Base-by-base conservation (phyloP, 202 grass and related monocot genomes). In the Bolboschoenoplectus hybrid region DNA sequence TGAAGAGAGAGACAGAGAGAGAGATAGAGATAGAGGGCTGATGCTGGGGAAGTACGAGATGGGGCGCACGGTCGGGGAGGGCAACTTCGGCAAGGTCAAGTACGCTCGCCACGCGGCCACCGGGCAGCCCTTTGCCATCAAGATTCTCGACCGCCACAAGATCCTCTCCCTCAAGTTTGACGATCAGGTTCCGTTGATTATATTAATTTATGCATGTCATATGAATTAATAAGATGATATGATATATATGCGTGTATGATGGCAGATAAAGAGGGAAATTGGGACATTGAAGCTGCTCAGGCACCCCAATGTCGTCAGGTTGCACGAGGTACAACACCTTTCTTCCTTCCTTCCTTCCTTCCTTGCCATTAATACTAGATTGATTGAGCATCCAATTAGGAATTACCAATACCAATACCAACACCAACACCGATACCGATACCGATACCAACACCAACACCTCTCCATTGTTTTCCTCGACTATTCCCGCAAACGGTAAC, bases 31-130 rank as follows among this genome's bases (percentile, higher is more conserved):
- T 6, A 26, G 20, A 9, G 3, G 5, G 61, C 6, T 86, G 84
- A 58, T 88, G 80, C 85, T 92, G 82, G 91, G 91, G 53, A 89
- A 91, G 88, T 97, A 97, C 90, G 90, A 92, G 90, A 80, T 97
- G 32, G 94, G 94, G 67, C 84, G 77, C 14, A 94, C 90, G 70
- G 92, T 97, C 35, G 94, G 94, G 8, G 94, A 89, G 63, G 94
- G 94, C 16, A 97, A 89, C 90, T 97, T 97, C 85, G 94, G 88
- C 45, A 97, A 97, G 88, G 94, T 97, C 7, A 97, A 94, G 90
- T 81, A 92, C 91, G 94, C 92, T 45, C 87, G 87, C 49, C 83
- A 92, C 89, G 5, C 60, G 39, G 72, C 49, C 73, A 89, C 87
- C 50, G 92, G 90, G 52, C 69, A 71, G 36, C 61, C 88, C 85